Percentiles rank a stretch among this genome's conserved stretches.
These are phyloP conservation scores for Pythium sp. DNA, from an alignment of 352 stramenopile genomes.

Conservation along the genomic window DNA sequence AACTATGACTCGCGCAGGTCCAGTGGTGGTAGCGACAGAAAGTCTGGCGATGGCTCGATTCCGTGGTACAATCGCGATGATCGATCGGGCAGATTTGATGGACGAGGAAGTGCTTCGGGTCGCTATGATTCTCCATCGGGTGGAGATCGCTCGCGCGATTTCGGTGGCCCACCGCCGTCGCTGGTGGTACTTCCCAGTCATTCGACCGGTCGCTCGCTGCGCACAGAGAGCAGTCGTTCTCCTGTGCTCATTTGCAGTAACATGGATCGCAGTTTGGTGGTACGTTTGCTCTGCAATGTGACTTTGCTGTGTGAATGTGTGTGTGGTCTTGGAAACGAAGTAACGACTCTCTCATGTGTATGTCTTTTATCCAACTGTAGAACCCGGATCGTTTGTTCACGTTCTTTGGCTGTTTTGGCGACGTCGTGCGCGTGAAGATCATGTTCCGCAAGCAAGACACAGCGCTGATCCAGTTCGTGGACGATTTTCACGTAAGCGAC, in stretches of 20 bases:
- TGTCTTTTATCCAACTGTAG: slow-evolving; percentile 23
- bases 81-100: slow-evolving; percentile 8
- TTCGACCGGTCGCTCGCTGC: slow-evolving; percentile 58
- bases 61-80: slow-evolving; percentile 18
- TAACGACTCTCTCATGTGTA: background rate
- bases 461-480: slow-evolving; percentile 74
- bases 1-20: slow-evolving; percentile 6
- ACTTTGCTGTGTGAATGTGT: background rate
- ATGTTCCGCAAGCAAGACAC: slow-evolving; percentile 87
- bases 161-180: slow-evolving; percentile 4
- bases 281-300: slow-evolving; percentile 24
- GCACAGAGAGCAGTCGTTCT: slow-evolving; percentile 54
- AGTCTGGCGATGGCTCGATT: background rate
- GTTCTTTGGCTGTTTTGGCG: slow-evolving; percentile 82
- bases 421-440: slow-evolving; percentile 82
- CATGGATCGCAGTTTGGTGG: slow-evolving; percentile 63
- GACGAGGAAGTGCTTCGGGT: background rate
- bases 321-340: background rate
- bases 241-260: slow-evolving; percentile 82
- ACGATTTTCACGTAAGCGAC: slow-evolving; percentile 65
- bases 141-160: slow-evolving; percentile 21
- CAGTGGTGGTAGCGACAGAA: background rate
- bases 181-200: slow-evolving; percentile 37
- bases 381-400: slow-evolving; percentile 68
- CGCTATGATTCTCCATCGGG: slow-evolving; percentile 7